These are phyloP conservation scores for Fistulinella staudtii DNA, from an alignment of 1,284 basidiomycete genomes.

Conservation along the genomic window DNA sequence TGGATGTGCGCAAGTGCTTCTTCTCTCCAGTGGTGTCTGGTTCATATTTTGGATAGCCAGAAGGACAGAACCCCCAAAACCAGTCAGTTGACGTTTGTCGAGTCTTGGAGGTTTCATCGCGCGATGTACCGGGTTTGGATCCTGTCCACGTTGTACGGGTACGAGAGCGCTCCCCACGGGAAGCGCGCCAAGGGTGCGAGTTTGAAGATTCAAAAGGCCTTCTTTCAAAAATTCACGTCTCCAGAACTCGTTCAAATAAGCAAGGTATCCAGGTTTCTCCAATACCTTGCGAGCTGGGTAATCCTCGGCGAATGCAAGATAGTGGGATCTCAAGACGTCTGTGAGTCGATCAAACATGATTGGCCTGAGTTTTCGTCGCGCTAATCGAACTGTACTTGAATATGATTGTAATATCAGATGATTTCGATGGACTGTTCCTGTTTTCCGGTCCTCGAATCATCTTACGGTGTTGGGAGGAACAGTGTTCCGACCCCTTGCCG, in stretches of 20 bases:
- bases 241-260: constrained; percentile 16
- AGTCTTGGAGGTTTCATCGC: constrained; percentile 34
- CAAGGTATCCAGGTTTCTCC: constrained; percentile 10
- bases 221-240: constrained; percentile 15
- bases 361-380: not conserved
- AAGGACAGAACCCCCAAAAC: constrained; percentile 28
- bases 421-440: constrained; percentile 12
- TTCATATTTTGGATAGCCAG: constrained; percentile 21
- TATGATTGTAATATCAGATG: no score
- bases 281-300: constrained; percentile 2
- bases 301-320: constrained; percentile 8
- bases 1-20: constrained; percentile 28
- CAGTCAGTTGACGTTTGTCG: constrained; percentile 27
- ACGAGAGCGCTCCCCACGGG: not conserved
- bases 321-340: constrained; percentile 11
- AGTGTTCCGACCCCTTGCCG: constrained; percentile 7
- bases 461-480: constrained; percentile 17
- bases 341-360: constrained; percentile 1
- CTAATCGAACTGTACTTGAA: not conserved
- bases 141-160: constrained; percentile 16
- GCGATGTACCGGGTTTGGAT: constrained; percentile 34
- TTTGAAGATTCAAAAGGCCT: constrained; percentile 3
- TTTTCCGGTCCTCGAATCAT: constrained; percentile 15
- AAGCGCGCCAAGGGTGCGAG: not conserved
- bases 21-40: no score